phyloP scores from a whole-genome alignment of 768 basidiomycete species.

The Lactifluus echinatus region DNA sequence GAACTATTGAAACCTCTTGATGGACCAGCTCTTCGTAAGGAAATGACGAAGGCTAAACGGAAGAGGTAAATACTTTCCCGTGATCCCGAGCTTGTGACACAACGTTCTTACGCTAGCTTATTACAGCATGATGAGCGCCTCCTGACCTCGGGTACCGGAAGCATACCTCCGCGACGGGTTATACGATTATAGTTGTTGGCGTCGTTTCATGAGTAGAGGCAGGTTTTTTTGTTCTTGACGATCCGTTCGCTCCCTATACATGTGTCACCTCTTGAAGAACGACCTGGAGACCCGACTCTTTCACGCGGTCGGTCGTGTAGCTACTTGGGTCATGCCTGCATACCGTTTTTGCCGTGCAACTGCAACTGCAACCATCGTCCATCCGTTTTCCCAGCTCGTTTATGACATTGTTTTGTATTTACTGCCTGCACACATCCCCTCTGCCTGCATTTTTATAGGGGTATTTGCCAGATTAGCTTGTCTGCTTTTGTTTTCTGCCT shows the following conservation, averaged over 20 bases:
- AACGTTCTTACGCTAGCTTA: neutral
- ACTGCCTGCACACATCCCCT: constrained; percentile 7
- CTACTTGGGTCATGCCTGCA: neutral
- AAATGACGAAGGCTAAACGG: constrained; percentile 98
- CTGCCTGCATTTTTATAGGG: constrained; percentile 17
- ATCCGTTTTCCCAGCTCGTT: neutral
- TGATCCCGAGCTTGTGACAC: neutral
- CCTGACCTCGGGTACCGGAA: constrained; percentile 3
- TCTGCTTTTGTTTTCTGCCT: constrained; percentile 13
- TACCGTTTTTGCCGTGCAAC: neutral
- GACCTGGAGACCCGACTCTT: neutral
- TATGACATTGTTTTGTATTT: constrained; percentile 13
- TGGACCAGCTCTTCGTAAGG: constrained; percentile 88
- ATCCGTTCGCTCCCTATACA: neutral
- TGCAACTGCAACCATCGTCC: neutral
- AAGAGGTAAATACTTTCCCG: constrained; percentile 55
- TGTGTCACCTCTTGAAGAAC: neutral
- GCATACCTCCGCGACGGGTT: constrained; percentile 4
- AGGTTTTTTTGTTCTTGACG: neutral
- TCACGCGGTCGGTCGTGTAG: neutral
- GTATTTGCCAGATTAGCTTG: constrained; percentile 14
- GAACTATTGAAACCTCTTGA: constrained; percentile 95
- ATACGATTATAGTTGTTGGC: constrained; percentile 20
- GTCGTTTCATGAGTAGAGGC: constrained; percentile 5
- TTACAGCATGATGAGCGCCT: constrained; percentile 21